Conservation (phyloP, 2,329 filamentous ascomycete genomes). For the Monosporascus sp. region DNA sequence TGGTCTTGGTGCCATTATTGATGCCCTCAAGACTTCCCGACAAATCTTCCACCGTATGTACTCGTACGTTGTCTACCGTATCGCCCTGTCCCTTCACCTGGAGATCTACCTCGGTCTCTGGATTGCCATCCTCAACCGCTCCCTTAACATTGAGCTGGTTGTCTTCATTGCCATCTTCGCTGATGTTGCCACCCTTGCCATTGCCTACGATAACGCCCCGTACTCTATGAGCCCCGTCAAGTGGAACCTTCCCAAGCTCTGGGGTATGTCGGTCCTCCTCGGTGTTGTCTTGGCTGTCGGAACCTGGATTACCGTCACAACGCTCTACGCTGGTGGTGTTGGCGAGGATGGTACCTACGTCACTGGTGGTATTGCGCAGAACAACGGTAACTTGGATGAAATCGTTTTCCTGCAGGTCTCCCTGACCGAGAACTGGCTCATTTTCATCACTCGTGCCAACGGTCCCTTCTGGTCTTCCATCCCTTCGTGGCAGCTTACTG, state of each 20-base stretch:
- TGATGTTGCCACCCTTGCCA: conserved; percentile 85
- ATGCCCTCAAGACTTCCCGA: conserved; percentile 85
- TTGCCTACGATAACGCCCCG: conserved; percentile 89
- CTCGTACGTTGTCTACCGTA: conserved; percentile 92
- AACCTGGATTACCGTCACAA: conserved; percentile 85
- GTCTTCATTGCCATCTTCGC: conserved; percentile 95
- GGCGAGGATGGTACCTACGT: conserved; percentile 32
- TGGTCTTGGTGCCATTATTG: conserved; percentile 86
- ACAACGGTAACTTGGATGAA: conserved; percentile 75
- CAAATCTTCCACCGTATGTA: conserved; percentile 98
- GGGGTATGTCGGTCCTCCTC: conserved; percentile 84
- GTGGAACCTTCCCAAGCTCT: conserved; percentile 92
- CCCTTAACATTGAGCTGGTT: conserved; percentile 78
- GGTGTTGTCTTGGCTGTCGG: conserved; percentile 75
- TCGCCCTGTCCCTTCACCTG: conserved; percentile 83
- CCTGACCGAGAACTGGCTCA: conserved; percentile 91
- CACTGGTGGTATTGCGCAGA: conserved; percentile 81
- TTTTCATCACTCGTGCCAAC: conserved; percentile 92
- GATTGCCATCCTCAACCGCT: conserved; percentile 83
- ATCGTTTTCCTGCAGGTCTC: conserved; percentile 87
- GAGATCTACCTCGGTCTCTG: conserved; percentile 89
- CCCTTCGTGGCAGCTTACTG: conserved; percentile 77
- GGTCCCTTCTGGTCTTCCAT: conserved; percentile 88
- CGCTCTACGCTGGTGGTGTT: conserved; percentile 58
- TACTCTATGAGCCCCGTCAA: conserved; percentile 83